phyloP scores from a whole-genome alignment of 345 rosid species.

The Pelargonium nanum region DNA sequence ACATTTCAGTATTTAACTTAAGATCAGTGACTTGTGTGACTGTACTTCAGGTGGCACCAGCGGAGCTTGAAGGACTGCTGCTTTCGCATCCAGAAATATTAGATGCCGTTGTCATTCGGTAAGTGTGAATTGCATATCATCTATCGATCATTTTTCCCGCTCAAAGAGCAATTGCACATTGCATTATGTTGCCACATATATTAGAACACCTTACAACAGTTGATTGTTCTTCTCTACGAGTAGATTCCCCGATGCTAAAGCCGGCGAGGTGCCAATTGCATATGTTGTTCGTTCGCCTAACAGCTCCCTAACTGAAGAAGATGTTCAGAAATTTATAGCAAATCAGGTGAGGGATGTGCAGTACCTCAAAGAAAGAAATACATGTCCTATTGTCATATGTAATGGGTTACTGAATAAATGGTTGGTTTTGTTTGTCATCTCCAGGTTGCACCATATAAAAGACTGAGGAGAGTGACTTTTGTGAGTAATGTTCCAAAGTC shows the following conservation, averaged over 20 bases:
- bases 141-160: not conserved
- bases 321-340: conserved; percentile 24
- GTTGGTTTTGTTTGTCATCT: not conserved
- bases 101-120: conserved; percentile 36
- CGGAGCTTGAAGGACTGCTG: conserved; percentile 40
- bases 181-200: not conserved
- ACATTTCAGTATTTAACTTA: no score
- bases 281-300: conserved; percentile 29
- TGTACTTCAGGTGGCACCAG: conserved; percentile 34
- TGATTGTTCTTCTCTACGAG: not conserved
- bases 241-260: conserved; percentile 43
- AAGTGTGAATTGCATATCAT: conserved; percentile 6
- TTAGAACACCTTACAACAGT: not conserved
- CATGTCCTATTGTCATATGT: not conserved
- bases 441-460: conserved; percentile 30
- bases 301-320: conserved; percentile 27
- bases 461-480: conserved; percentile 21
- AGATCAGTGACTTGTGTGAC: no score
- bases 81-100: conserved; percentile 34
- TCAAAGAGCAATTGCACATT: not conserved
- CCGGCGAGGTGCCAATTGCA: conserved; percentile 44
- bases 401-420: not conserved
- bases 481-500: conserved; percentile 21
- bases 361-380: not conserved
- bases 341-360: conserved; percentile 19